Evolutionary conservation across 352 stramenopile genomes (phyloP), one percentile per base, ranked within the genome.

Genomic region (Globisporangium cystogenes): DNA sequence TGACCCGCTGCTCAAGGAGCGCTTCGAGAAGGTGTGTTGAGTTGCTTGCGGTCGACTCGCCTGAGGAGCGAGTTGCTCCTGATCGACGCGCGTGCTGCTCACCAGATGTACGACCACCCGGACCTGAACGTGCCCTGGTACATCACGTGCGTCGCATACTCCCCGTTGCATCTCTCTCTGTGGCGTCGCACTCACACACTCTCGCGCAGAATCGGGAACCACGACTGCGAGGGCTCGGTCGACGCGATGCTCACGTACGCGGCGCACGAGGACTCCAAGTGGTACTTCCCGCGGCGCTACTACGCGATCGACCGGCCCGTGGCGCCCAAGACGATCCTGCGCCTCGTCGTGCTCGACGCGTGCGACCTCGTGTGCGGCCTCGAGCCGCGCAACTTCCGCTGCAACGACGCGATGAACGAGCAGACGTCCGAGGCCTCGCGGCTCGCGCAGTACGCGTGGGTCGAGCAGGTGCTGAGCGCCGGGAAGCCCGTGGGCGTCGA

Each of bases 141-240:
- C 68, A 86, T 95, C 59, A 86, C 75, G 80, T 92, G 69, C 60
- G 76, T 82, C 18, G 23, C 16, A 14, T 33, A 33, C 5, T 40
- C n/a, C n/a, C n/a, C n/a, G n/a, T n/a, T n/a, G n/a, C n/a, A n/a
- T n/a, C n/a, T n/a, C n/a, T n/a, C n/a, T n/a, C n/a, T n/a, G n/a
- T n/a, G n/a, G n/a, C n/a, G n/a, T n/a, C n/a, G n/a, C 5, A 11
- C 3, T 18, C 27, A 6, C 6, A 7, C 26, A 49, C 29, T 14
- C 1, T 20, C 16, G 33, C 45, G 5, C 52, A 92, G 82, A 48
- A 86, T 95, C 40, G 84, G 84, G 27, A 95, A 95, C 55, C 84
- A 95, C 50, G 84, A 95, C 64, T 95, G 84, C 44, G 84, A 95
- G 72, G 84, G 82, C 49, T 90, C 74, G 12, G 76, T 95, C 40